Evolutionary conservation across 306 rosid species (phyloP).

Genomic region (Inga leiocalycina): DNA sequence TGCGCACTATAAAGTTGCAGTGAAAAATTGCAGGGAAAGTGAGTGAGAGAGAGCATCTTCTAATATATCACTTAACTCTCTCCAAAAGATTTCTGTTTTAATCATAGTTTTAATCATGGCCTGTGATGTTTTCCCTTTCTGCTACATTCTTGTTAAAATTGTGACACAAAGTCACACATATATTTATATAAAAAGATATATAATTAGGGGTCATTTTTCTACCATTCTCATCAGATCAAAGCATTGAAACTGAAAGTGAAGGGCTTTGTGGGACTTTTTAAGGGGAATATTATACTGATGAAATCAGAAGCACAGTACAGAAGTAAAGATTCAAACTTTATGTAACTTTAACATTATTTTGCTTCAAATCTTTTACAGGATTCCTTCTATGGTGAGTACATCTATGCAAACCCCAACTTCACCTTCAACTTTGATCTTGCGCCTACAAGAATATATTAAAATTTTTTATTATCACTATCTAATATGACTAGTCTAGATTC

Average conservation of each 20-base stretch:
- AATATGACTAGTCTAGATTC: not conserved
- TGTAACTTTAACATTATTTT: constrained; percentile 24
- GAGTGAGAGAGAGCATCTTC: constrained; percentile 54
- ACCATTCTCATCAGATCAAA: not conserved
- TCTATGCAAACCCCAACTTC: constrained; percentile 11
- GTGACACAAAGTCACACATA: not conserved
- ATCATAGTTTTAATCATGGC: constrained; percentile 90
- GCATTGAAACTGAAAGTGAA: constrained; percentile 10
- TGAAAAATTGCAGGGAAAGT: constrained; percentile 45
- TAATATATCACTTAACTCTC: constrained; percentile 45
- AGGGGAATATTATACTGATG: constrained; percentile 45
- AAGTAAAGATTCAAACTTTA: constrained; percentile 37
- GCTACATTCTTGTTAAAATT: constrained; percentile 39
- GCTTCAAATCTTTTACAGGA: not conserved
- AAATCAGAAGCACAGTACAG: constrained; percentile 30
- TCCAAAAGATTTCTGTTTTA: constrained; percentile 56
- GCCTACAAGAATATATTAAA: not conserved
- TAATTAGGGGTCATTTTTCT: not conserved
- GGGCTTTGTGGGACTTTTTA: constrained; percentile 17
- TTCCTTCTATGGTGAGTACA: constrained; percentile 12
- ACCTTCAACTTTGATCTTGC: not conserved
- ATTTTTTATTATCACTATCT: not conserved
- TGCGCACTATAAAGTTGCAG: constrained; percentile 90
- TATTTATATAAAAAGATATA: not conserved
- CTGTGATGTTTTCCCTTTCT: constrained; percentile 59